These are phyloP conservation scores for Coemansia sp. DNA, from an alignment of 192 early-diverging fungal species.

Conservation along the genomic window DNA sequence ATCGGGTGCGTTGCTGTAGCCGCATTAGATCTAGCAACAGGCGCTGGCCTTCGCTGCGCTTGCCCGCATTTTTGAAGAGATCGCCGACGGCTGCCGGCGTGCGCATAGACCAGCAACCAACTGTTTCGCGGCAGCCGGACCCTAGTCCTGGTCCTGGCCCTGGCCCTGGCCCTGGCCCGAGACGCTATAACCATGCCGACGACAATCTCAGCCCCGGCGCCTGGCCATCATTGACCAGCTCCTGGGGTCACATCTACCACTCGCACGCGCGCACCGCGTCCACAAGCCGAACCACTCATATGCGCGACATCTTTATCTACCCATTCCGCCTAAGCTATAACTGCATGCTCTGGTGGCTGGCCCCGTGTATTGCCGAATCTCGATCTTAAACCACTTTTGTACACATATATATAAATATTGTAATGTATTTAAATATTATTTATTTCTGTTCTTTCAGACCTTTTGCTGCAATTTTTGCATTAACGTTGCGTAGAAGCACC, in stretches of 20 bases:
- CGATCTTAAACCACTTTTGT: not conserved
- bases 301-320: constrained; percentile 29
- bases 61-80: not conserved
- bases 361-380: constrained; percentile 26
- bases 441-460: not conserved
- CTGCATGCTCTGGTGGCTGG: constrained; percentile 44
- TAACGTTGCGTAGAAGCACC: constrained; percentile 60
- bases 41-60: not conserved
- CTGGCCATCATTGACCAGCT: constrained; percentile 18
- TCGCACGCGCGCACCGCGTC: constrained; percentile 9
- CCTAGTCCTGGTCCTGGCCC: not conserved
- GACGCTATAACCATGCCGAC: too few relatives aligned
- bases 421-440: not conserved
- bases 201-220: not conserved
- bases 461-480: constrained; percentile 36
- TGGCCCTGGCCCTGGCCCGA: too few relatives aligned
- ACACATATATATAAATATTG: not conserved
- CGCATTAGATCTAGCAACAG: not conserved
- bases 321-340: constrained; percentile 44
- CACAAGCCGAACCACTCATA: not conserved
- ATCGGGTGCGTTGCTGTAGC: too few relatives aligned
- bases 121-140: not conserved
- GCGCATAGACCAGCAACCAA: not conserved
- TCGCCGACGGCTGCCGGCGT: not conserved
- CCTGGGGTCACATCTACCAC: constrained; percentile 44